These are phyloP conservation scores for Thozetella sp. DNA, from an alignment of 495 filamentous ascomycete species.

Conservation along the genomic window DNA sequence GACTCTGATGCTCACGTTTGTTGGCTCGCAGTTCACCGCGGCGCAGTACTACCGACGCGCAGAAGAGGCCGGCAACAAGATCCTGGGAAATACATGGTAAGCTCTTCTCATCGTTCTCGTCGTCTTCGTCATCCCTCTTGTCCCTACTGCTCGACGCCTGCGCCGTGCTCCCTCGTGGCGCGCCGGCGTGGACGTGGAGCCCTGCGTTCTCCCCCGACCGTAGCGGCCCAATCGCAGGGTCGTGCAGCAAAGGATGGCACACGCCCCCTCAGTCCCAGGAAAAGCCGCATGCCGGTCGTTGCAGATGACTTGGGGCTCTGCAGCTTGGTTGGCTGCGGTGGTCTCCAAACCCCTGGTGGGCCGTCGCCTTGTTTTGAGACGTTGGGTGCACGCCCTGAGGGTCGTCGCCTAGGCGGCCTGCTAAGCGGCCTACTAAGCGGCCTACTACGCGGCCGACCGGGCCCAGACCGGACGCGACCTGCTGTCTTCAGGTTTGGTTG, in stretches of 20 bases:
- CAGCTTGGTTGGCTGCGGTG: not conserved
- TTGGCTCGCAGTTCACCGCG: constrained; percentile 67
- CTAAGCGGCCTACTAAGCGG: not conserved
- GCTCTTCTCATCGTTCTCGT: constrained; percentile 25
- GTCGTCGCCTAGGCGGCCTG: not conserved
- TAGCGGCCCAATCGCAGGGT: not conserved
- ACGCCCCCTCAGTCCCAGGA: not conserved
- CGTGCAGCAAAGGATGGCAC: not conserved
- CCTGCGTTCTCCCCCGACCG: not conserved
- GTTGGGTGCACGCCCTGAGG: not conserved
- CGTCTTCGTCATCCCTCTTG: constrained; percentile 17
- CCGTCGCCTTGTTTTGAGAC: not conserved
- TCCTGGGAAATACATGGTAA: constrained; percentile 94
- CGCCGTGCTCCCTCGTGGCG: not conserved
- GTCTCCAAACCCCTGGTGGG: not conserved
- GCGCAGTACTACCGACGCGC: constrained; percentile 94
- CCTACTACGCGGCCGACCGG: not conserved
- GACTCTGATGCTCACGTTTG: constrained; percentile 24
- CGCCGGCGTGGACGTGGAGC: too few relatives aligned
- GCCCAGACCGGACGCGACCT: not conserved
- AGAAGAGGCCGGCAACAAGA: constrained; percentile 86
- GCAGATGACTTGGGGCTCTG: constrained; percentile 1
- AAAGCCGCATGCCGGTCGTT: not conserved
- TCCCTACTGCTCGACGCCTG: constrained; percentile 4
- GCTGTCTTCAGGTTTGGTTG: not conserved